A percentile compares a stretch with the other conserved stretches of the same genome.
phyloP scores from a whole-genome alignment of 805 yeast species.

The Candida montana region DNA sequence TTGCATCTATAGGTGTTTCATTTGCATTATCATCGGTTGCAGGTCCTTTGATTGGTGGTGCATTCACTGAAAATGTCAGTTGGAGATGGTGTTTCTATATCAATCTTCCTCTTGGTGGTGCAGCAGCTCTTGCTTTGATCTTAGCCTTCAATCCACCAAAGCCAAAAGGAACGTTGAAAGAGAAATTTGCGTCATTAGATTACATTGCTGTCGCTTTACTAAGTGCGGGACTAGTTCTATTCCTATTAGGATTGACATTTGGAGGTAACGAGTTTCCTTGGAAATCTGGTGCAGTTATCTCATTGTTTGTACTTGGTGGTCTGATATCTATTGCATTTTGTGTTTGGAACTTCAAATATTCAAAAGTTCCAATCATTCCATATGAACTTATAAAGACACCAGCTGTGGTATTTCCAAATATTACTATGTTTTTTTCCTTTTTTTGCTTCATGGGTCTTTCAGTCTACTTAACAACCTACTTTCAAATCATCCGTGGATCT shows the following conservation, averaged over 20 bases:
- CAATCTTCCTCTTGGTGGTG: slow-evolving; percentile 62
- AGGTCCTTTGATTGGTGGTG: slow-evolving; percentile 68
- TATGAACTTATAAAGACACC: slow-evolving; percentile 33
- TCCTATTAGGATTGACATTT: slow-evolving; percentile 46
- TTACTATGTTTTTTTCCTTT: slow-evolving; percentile 30
- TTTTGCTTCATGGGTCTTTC: slow-evolving; percentile 35
- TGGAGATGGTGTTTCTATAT: slow-evolving; percentile 80
- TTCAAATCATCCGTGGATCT: slow-evolving; percentile 40
- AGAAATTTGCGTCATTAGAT: slow-evolving; percentile 41
- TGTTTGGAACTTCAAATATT: slow-evolving; percentile 36
- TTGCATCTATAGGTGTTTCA: slow-evolving; percentile 24
- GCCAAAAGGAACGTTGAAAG: slow-evolving; percentile 34
- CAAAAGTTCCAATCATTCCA: slow-evolving; percentile 44
- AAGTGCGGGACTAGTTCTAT: slow-evolving; percentile 38
- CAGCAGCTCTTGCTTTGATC: slow-evolving; percentile 34
- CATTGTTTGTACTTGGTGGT: slow-evolving; percentile 43
- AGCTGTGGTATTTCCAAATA: slow-evolving; percentile 28
- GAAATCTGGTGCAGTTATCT: slow-evolving; percentile 49
- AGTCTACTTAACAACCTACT: slow-evolving; percentile 41
- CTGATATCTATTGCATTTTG: slow-evolving; percentile 29
- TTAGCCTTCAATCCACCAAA: slow-evolving; percentile 42
- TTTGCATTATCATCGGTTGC: slow-evolving; percentile 46
- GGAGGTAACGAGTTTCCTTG: slow-evolving; percentile 51
- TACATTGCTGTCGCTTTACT: slow-evolving; percentile 42
- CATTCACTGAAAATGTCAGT: slow-evolving; percentile 48